Conservation (phyloP, 2,329 filamentous ascomycete genomes). For the Cordyceps fumosorosea region DNA sequence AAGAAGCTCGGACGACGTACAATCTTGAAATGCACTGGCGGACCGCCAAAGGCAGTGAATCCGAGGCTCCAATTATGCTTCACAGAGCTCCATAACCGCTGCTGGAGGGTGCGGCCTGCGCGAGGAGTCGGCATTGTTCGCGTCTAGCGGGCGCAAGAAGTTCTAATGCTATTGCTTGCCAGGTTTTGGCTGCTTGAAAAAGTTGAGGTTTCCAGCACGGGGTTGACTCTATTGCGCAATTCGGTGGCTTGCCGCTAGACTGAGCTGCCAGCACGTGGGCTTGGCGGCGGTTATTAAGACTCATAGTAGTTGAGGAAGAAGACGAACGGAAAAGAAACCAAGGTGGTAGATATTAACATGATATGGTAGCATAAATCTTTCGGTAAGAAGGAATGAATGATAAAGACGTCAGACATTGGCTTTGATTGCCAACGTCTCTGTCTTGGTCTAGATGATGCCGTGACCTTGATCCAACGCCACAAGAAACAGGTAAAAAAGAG, state of each 20-base stretch:
- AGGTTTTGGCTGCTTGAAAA: not conserved
- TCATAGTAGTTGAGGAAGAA: no score
- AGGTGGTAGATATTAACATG: constrained; percentile 2
- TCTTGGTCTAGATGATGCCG: not conserved
- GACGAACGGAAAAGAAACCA: not conserved
- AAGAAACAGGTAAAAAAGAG: not conserved
- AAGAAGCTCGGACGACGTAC: constrained; percentile 23
- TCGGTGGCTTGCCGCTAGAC: not conserved
- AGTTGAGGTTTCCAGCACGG: not conserved
- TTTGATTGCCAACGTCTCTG: not conserved
- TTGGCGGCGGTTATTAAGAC: not conserved
- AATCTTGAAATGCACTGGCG: constrained; percentile 64
- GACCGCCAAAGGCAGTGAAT: constrained; percentile 60
- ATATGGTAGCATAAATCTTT: not conserved
- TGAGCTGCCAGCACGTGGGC: not conserved
- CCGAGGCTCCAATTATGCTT: constrained; percentile 51
- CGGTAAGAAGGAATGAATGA: not conserved
- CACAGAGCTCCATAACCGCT: not conserved
- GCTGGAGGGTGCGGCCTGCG: not conserved
- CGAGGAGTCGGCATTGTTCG: not conserved
- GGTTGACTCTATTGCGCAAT: not conserved
- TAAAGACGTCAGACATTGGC: not conserved
- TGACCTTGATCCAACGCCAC: constrained; percentile 8
- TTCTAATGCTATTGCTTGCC: not conserved
- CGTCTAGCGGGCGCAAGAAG: not conserved